These are phyloP conservation scores for Lasiodiplodia sp. DNA, from an alignment of 2,329 filamentous ascomycete species.

Conservation along the genomic window DNA sequence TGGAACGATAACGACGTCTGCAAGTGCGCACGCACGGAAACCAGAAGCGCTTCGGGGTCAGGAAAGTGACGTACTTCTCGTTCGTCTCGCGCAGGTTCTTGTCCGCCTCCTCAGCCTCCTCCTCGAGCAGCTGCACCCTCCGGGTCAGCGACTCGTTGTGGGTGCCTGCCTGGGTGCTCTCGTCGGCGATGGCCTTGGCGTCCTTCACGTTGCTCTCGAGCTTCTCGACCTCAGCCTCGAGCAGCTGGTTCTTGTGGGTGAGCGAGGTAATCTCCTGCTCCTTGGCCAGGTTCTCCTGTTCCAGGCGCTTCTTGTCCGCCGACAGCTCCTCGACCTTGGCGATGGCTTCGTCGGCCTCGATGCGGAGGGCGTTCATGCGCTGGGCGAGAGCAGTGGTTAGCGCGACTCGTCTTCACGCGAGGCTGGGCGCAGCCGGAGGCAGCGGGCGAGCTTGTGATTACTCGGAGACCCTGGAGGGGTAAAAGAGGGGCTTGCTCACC, in stretches of 20 bases:
- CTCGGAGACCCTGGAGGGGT: slow-evolving; percentile 33
- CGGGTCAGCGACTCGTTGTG: slow-evolving; percentile 92
- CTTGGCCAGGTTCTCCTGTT: slow-evolving; percentile 95
- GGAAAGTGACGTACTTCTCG: slow-evolving; percentile 80
- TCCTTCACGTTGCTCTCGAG: slow-evolving; percentile 84
- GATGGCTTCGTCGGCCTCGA: slow-evolving; percentile 87
- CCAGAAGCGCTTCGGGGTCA: slow-evolving; percentile 30
- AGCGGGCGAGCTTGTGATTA: slow-evolving; percentile 23
- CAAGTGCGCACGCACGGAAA: slow-evolving; percentile 22
- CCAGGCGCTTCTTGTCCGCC: slow-evolving; percentile 83
- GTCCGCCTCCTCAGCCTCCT: slow-evolving; percentile 96
- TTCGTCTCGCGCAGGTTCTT: slow-evolving; percentile 96
- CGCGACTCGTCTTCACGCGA: slow-evolving; percentile 33
- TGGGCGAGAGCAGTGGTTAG: slow-evolving; percentile 48
- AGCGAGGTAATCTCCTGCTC: slow-evolving; percentile 98
- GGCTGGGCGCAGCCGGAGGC: not conserved
- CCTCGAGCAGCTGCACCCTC: slow-evolving; percentile 93
- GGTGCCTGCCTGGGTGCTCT: slow-evolving; percentile 81
- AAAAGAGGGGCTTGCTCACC: slow-evolving; percentile 40
- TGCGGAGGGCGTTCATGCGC: slow-evolving; percentile 95
- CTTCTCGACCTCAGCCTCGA: slow-evolving; percentile 92
- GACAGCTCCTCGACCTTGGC: slow-evolving; percentile 87
- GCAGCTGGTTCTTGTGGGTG: slow-evolving; percentile 90
- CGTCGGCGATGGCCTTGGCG: slow-evolving; percentile 84
- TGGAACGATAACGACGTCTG: slow-evolving; percentile 23